A percentile compares a stretch with the other conserved stretches of the same genome.
Evolutionary conservation across 768 basidiomycete species (phyloP).

Genomic region (Termitomyces eurrhizus): DNA sequence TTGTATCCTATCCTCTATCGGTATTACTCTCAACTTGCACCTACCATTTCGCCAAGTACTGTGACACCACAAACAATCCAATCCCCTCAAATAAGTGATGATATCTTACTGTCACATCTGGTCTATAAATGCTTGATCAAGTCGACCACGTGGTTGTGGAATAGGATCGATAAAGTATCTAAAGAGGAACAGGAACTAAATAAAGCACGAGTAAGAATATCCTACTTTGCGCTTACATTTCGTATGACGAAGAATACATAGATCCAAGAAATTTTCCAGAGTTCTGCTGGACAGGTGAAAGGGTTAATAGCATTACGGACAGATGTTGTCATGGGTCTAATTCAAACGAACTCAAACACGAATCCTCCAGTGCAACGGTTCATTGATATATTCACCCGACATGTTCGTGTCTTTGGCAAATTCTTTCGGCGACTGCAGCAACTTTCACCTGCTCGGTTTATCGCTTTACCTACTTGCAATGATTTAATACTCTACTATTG

Average conservation of each 20-base stretch:
- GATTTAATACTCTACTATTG: conserved; percentile 78
- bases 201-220: conserved; percentile 48
- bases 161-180: conserved; percentile 37
- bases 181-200: conserved; percentile 41
- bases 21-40: conserved; percentile 57
- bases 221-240: neutral
- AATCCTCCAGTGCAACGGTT: conserved; percentile 38
- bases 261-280: conserved; percentile 61
- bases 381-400: conserved; percentile 59
- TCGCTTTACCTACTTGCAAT: conserved; percentile 56
- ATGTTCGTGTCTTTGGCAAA: conserved; percentile 72
- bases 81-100: conserved; percentile 30
- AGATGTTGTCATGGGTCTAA: conserved; percentile 42
- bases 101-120: conserved; percentile 56
- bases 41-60: conserved; percentile 32
- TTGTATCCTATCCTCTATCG: conserved; percentile 51
- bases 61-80: conserved; percentile 42
- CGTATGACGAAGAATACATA: conserved; percentile 23
- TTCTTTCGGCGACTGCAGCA: conserved; percentile 76
- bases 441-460: conserved; percentile 53
- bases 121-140: conserved; percentile 74
- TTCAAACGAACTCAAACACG: conserved; percentile 18
- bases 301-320: conserved; percentile 56
- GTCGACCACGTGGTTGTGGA: conserved; percentile 72
- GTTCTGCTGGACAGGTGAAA: conserved; percentile 53